A percentile compares a stretch with the other conserved stretches of the same genome.
These are phyloP conservation scores for Leptographium lundbergii DNA, from an alignment of 2,329 filamentous ascomycete species.

Conservation along the genomic window DNA sequence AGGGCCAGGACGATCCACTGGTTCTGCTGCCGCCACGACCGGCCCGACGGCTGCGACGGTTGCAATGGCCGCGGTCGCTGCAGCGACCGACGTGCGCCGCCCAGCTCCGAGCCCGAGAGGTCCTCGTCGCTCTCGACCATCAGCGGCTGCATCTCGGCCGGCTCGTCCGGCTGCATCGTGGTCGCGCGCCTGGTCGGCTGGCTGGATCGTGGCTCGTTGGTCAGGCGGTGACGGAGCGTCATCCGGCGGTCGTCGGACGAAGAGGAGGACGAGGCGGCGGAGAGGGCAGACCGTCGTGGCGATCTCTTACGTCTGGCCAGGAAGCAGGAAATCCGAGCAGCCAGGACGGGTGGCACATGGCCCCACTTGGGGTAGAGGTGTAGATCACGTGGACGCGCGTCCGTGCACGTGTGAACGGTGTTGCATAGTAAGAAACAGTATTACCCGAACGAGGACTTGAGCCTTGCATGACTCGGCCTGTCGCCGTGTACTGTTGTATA, in stretches of 20 bases:
- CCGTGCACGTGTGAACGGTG: no score
- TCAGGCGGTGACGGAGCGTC: neutral
- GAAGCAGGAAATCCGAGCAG: no score
- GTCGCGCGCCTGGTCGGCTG: neutral
- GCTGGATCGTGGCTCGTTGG: neutral
- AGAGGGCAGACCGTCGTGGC: neutral
- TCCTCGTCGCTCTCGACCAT: neutral
- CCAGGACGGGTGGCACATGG: no score
- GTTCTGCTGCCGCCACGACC: constrained; percentile 18
- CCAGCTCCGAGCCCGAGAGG: neutral
- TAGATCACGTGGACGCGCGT: no score
- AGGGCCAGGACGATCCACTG: constrained; percentile 59
- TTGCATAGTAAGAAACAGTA: no score
- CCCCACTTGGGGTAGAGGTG: no score
- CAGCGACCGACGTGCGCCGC: no score
- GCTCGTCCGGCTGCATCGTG: neutral
- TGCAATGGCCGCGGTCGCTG: neutral
- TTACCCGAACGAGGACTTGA: no score
- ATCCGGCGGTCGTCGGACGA: neutral
- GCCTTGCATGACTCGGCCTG: no score
- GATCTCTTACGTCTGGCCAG: no score
- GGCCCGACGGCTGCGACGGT: neutral
- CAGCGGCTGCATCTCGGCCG: neutral
- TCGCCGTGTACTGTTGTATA: no score
- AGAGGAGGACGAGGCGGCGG: no score